Conservation (phyloP, 2,329 filamentous ascomycete species). For the Fusarium torulosum region DNA sequence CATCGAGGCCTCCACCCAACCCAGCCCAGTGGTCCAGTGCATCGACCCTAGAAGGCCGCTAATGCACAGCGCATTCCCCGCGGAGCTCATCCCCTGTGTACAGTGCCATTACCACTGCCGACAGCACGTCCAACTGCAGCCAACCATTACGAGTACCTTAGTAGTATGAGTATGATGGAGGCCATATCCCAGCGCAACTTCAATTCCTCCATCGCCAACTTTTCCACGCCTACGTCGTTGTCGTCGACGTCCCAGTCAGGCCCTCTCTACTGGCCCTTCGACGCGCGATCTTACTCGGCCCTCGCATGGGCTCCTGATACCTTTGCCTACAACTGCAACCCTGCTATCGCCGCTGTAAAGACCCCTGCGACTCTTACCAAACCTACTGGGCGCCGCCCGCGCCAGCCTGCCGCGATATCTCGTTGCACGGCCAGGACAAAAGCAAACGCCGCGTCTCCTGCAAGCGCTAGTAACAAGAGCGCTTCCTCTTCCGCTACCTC, state of each 20-base stretch:
- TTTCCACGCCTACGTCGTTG: conserved; percentile 29
- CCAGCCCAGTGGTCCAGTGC: conserved; percentile 1
- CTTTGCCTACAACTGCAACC: conserved; percentile 30
- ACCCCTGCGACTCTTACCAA: conserved; percentile 34
- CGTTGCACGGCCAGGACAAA: conserved; percentile 31
- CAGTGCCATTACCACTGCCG: conserved; percentile 39
- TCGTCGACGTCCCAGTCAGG: conserved; percentile 28
- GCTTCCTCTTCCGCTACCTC: conserved; percentile 22
- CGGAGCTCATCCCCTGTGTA: conserved; percentile 37
- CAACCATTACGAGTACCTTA: conserved; percentile 13
- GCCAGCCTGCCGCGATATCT: conserved; percentile 43
- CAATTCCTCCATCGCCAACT: conserved; percentile 46
- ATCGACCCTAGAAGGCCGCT: conserved; percentile 30
- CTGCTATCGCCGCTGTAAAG: conserved; percentile 23
- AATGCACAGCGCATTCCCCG: conserved; percentile 45
- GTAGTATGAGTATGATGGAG: conserved; percentile 41
- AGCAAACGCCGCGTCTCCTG: conserved; percentile 31
- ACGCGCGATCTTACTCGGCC: conserved; percentile 34
- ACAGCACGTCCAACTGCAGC: conserved; percentile 9
- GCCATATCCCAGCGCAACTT: conserved; percentile 44
- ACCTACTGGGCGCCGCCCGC: conserved; percentile 43
- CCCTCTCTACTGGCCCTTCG: conserved; percentile 38
- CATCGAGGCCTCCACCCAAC: conserved; percentile 33
- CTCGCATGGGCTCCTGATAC: conserved; percentile 41
- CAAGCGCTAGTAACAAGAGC: conserved; percentile 22